Percentiles rank a stretch among this genome's conserved stretches.
These are phyloP conservation scores for Picocystis salinarum DNA, from an alignment of 139 green algal genomes.

Conservation along the genomic window DNA sequence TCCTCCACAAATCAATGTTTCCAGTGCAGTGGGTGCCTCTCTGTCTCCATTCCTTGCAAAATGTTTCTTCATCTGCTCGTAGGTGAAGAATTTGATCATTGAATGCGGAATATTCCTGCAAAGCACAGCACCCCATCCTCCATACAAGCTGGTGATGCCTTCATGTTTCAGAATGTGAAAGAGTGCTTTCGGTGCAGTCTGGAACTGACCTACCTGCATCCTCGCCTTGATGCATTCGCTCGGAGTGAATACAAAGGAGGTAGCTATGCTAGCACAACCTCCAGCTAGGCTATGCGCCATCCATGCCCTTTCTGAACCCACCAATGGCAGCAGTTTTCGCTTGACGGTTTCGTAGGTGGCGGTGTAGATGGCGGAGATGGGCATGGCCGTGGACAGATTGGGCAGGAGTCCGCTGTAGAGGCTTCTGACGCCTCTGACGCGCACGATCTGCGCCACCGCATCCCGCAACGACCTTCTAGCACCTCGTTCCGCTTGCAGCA, in stretches of 20 bases:
- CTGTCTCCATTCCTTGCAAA: neutral
- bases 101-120: slow-evolving; percentile 21
- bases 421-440: slow-evolving; percentile 6
- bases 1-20: slow-evolving; percentile 15
- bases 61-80: slow-evolving; percentile 11
- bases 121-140: slow-evolving; percentile 22
- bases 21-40: neutral
- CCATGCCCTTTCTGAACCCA: slow-evolving; percentile 3
- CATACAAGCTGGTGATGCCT: slow-evolving; percentile 15
- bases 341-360: slow-evolving; percentile 29
- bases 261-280: slow-evolving; percentile 21
- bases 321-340: slow-evolving; percentile 8
- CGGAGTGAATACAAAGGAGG: slow-evolving; percentile 30
- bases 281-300: slow-evolving; percentile 25
- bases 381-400: slow-evolving; percentile 19
- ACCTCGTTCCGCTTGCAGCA: slow-evolving; percentile 15
- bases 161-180: slow-evolving; percentile 13
- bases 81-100: slow-evolving; percentile 24
- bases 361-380: slow-evolving; percentile 35
- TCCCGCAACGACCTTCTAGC: slow-evolving; percentile 4
- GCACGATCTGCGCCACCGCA: slow-evolving; percentile 1
- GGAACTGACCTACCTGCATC: slow-evolving; percentile 18
- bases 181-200: neutral
- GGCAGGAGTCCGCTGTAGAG: slow-evolving; percentile 19
- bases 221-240: slow-evolving; percentile 28